Evolutionary conservation across 2,329 filamentous ascomycete species (phyloP), one percentile per base, ranked within the genome.

Genomic region (Diplodia scrobiculata): DNA sequence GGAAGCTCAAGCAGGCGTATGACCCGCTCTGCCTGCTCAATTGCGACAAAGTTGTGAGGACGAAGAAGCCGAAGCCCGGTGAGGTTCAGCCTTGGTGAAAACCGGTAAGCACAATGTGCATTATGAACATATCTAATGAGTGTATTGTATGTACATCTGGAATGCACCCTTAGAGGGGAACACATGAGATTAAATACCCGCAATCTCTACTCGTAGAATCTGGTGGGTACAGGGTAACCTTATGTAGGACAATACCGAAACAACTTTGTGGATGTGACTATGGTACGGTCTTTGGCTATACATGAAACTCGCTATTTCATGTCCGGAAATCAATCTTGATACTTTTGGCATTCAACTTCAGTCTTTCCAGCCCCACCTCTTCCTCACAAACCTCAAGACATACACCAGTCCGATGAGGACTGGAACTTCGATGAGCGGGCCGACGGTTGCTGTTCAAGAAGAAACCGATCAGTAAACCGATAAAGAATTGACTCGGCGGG

Each of bases 361-460:
- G 21, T 21, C 34, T 66, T 81, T 78, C 87, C 86, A 89, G 19
- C 74, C 76, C 80, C 83, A 83, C 69, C 83, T 81, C 63, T 77
- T 80, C 17, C 81, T 84, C 64, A 88, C 75, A 79, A 82, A 87
- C 70, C 83, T 87, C 10, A 91, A 83, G 0, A 89, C 79, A 81
- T 95, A 95, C 2, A 96, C 91, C 72, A 96, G 76, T 0, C 82
- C 87, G 10, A 97, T 73, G 67, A 96, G 75, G 1, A 96, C 91
- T 0, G 92, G 92, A 3, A 96, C 92, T 73, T 97, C 92, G 63
- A 97, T 90, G 70, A 96, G 77, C 2, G 92, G 92, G 0, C 92
- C 91, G 0, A 96, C 91, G 0, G 92, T 96, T 7, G 59, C 59
- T 52, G 5, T 1, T 10, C 9, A 10, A 19, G 3, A 21, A 47